Conservation (phyloP, 2,329 filamentous ascomycete species). For the Neofusicoccum ribis region DNA sequence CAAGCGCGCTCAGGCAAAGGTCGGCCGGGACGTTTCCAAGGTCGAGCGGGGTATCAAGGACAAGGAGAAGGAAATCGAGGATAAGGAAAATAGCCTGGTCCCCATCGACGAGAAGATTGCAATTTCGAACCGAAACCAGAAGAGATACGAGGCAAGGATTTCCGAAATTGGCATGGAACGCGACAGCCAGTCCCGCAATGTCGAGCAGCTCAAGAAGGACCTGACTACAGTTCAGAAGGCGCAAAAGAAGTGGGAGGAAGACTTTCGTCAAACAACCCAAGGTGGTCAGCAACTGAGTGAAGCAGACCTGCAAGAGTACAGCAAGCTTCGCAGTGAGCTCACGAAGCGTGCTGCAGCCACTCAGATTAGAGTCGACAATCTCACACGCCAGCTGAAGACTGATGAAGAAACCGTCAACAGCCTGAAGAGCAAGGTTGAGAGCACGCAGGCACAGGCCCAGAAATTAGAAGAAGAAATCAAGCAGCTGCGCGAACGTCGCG, state of each 20-base stretch:
- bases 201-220: slow-evolving; percentile 76
- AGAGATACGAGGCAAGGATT: slow-evolving; percentile 67
- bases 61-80: slow-evolving; percentile 85
- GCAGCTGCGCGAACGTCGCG: slow-evolving; percentile 68
- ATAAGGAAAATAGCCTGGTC: slow-evolving; percentile 79
- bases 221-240: slow-evolving; percentile 85
- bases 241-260: slow-evolving; percentile 81
- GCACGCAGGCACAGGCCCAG: slow-evolving; percentile 69
- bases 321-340: slow-evolving; percentile 78
- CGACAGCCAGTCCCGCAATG: slow-evolving; percentile 66
- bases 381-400: slow-evolving; percentile 85
- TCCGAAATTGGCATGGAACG: slow-evolving; percentile 73
- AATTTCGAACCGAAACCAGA: slow-evolving; percentile 70
- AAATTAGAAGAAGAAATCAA: slow-evolving; percentile 72
- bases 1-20: slow-evolving; percentile 77
- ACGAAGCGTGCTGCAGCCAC: slow-evolving; percentile 79
- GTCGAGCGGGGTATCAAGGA: slow-evolving; percentile 82
- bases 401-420: slow-evolving; percentile 90
- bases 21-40: slow-evolving; percentile 73
- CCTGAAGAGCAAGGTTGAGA: slow-evolving; percentile 83
- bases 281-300: slow-evolving; percentile 85
- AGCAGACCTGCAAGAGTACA: slow-evolving; percentile 86
- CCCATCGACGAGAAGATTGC: slow-evolving; percentile 91
- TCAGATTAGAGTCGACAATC: slow-evolving; percentile 78
- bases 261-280: slow-evolving; percentile 81